A percentile compares a stretch with the other conserved stretches of the same genome.
These are phyloP conservation scores for Mucor lusitanicus DNA, from an alignment of 371 early-diverging fungal species.

Conservation along the genomic window DNA sequence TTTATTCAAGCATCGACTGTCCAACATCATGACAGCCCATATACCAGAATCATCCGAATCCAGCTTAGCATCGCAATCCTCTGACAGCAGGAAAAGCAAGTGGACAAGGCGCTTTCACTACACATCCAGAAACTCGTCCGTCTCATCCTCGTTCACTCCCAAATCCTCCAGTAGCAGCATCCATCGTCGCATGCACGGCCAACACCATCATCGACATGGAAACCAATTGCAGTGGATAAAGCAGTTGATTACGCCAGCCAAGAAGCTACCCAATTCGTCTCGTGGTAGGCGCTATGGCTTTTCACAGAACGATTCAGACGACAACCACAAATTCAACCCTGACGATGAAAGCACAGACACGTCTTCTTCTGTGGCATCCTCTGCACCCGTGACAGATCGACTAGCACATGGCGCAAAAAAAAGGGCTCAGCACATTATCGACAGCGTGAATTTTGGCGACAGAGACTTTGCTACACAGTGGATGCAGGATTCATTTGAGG, in stretches of 20 bases:
- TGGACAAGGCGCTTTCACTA: neutral
- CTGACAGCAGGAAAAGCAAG: neutral
- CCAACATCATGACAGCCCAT: constrained; percentile 30
- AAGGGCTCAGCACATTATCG: constrained; percentile 35
- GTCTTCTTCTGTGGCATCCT: neutral
- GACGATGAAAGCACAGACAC: constrained; percentile 5
- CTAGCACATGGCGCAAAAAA: constrained; percentile 17
- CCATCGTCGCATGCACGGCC: no score
- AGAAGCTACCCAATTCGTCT: constrained; percentile 16
- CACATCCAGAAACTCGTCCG: neutral
- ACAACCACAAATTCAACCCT: constrained; percentile 20
- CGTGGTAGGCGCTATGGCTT: constrained; percentile 43
- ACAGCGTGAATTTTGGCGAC: constrained; percentile 47
- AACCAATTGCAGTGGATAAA: constrained; percentile 12
- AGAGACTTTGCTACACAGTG: constrained; percentile 42
- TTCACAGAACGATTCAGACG: constrained; percentile 43
- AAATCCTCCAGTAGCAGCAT: neutral
- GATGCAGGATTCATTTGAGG: constrained; percentile 49
- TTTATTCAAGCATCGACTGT: constrained; percentile 26
- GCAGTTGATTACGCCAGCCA: constrained; percentile 5
- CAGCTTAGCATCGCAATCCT: neutral
- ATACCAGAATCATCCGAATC: constrained; percentile 18
- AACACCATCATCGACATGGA: neutral
- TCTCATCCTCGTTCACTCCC: neutral
- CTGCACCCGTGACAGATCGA: constrained; percentile 5